A percentile compares a stretch with the other conserved stretches of the same genome.
Evolutionary conservation across 164 flowering plant species (phyloP).

Genomic region (Piper longum): DNA sequence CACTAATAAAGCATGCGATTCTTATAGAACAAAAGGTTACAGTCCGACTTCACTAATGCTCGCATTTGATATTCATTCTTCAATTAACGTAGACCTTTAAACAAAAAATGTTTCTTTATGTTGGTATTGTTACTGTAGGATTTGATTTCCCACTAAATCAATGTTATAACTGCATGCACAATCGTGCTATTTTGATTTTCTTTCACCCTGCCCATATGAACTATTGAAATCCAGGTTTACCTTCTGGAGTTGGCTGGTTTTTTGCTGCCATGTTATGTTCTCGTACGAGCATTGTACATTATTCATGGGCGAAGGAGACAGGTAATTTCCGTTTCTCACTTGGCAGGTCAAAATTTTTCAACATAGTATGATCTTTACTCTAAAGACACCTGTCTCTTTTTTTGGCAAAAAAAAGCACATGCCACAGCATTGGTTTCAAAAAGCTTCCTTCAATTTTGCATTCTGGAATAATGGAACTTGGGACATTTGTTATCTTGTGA

Average conservation of each 20-base stretch:
- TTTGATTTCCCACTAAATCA: neutral
- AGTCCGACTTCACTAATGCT: too few relatives aligned
- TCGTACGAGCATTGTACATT: conserved; percentile 44
- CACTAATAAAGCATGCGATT: too few relatives aligned
- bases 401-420: too few relatives aligned
- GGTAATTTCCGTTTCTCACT: conserved; percentile 15
- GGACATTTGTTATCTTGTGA: too few relatives aligned
- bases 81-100: neutral
- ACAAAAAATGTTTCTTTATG: neutral
- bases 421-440: too few relatives aligned
- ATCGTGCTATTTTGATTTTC: neutral
- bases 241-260: conserved; percentile 57
- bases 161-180: too few relatives aligned
- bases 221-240: conserved; percentile 36
- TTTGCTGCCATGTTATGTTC: conserved; percentile 51
- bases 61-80: too few relatives aligned
- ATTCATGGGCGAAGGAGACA: conserved; percentile 46
- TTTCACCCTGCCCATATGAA: neutral
- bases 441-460: too few relatives aligned
- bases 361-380: too few relatives aligned
- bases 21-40: too few relatives aligned
- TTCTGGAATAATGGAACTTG: too few relatives aligned
- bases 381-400: too few relatives aligned
- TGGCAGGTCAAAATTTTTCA: neutral
- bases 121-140: neutral